Percentiles rank a stretch among this genome's conserved stretches.
These are phyloP conservation scores for Entamoeba dispar DNA, from an alignment of 208 protist species.

Conservation along the genomic window DNA sequence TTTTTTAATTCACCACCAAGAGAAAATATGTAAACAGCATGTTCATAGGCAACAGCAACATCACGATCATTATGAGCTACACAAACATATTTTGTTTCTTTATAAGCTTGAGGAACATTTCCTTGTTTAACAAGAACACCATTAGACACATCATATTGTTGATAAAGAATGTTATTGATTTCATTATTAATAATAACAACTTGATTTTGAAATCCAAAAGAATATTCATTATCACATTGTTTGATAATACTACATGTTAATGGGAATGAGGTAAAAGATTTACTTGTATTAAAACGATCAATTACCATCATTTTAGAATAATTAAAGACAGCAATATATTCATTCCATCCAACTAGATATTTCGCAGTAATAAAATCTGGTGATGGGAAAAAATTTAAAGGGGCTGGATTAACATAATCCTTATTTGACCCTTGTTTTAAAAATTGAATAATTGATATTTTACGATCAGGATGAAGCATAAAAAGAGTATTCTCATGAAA, in stretches of 20 bases:
- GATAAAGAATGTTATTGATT: background rate
- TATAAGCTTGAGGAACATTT: background rate
- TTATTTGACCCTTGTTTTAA: background rate
- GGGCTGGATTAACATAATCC: background rate
- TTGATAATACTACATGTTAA: background rate
- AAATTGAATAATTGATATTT: background rate
- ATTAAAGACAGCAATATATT: background rate
- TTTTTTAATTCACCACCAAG: background rate
- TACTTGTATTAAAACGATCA: background rate
- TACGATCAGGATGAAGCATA: background rate
- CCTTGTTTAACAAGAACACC: background rate
- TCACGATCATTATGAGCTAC: background rate
- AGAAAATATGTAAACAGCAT: background rate
- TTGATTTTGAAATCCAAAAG: background rate
- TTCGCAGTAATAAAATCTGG: background rate
- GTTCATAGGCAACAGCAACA: background rate
- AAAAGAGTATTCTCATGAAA: background rate
- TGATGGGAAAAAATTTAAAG: background rate
- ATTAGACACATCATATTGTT: background rate
- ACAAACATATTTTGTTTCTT: background rate
- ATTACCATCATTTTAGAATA: background rate
- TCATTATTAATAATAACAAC: background rate
- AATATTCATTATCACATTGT: background rate
- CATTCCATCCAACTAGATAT: background rate
- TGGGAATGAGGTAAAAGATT: background rate